Percentiles rank a stretch among this genome's conserved stretches.
Evolutionary conservation across 805 yeast species (phyloP).

Genomic region (Hanseniaspora lachancei): DNA sequence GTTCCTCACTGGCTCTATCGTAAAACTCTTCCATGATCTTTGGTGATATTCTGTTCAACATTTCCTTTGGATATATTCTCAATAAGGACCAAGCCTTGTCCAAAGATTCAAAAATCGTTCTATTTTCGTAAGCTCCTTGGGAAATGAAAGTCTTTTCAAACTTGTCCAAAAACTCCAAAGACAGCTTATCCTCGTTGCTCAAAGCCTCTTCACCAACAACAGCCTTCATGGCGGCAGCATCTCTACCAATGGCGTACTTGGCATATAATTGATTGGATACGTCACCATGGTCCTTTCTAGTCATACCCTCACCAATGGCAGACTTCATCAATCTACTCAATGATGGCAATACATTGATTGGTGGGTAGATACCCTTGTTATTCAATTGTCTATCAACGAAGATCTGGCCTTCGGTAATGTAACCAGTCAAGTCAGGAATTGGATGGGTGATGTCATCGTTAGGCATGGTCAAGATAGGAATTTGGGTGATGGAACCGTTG

Average conservation of each 20-base stretch:
- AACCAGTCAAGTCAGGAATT: constrained; percentile 98
- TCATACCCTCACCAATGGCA: constrained; percentile 99
- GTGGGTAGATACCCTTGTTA: constrained; percentile 97
- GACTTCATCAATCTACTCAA: constrained; percentile 96
- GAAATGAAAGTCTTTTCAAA: constrained; percentile 89
- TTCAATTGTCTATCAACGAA: constrained; percentile 90
- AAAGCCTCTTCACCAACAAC: constrained; percentile 99
- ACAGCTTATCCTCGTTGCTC: constrained; percentile 92
- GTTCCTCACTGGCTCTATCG: constrained; percentile 69
- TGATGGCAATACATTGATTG: constrained; percentile 95
- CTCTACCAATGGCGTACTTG: constrained; percentile 98
- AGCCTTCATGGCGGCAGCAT: constrained; percentile 99
- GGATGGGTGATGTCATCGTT: constrained; percentile 99
- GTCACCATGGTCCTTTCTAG: constrained; percentile 98
- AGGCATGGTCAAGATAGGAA: constrained; percentile 98
- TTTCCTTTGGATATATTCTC: constrained; percentile 97
- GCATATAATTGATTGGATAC: constrained; percentile 98
- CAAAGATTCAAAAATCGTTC: constrained; percentile 86
- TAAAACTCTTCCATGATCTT: constrained; percentile 91
- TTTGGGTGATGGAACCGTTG: constrained; percentile 97
- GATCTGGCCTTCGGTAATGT: constrained; percentile 98
- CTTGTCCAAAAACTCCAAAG: constrained; percentile 93
- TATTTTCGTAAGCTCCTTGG: constrained; percentile 94
- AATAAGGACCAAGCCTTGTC: constrained; percentile 97
- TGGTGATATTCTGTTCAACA: constrained; percentile 96